A percentile compares a stretch with the other conserved stretches of the same genome.
phyloP scores from a whole-genome alignment of 306 rosid genomes.

The Hippophae rhamnoides region DNA sequence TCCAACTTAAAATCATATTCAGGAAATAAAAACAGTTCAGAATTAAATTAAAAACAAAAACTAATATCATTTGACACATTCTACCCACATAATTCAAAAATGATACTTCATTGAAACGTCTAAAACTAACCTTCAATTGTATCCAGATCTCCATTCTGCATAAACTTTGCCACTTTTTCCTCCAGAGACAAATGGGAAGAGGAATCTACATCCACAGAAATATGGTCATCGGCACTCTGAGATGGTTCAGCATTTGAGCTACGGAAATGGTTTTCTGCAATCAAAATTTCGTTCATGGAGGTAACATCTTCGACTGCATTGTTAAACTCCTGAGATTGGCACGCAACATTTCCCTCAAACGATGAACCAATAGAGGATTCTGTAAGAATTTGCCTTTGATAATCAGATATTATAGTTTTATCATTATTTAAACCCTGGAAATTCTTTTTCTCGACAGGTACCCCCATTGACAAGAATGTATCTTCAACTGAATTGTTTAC shows the following conservation, averaged over 20 bases:
- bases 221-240: constrained; percentile 25
- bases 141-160: constrained; percentile 73
- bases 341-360: constrained; percentile 21
- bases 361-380: constrained; percentile 23
- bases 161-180: constrained; percentile 66
- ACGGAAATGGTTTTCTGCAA: constrained; percentile 17
- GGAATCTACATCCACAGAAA: constrained; percentile 17
- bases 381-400: not conserved
- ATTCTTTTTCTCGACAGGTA: not conserved
- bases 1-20: no score
- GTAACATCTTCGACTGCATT: constrained; percentile 27
- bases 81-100: not conserved
- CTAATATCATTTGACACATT: not conserved
- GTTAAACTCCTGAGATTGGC: constrained; percentile 24
- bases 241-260: constrained; percentile 18
- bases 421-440: constrained; percentile 1
- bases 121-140: constrained; percentile 45
- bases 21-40: no score
- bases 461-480: constrained; percentile 1
- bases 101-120: not conserved
- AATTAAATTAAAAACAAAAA: no score
- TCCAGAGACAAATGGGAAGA: constrained; percentile 32
- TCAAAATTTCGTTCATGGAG: constrained; percentile 18
- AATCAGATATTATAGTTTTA: constrained; percentile 7
- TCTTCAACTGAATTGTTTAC: constrained; percentile 1